Evolutionary conservation across 2,329 filamentous ascomycete genomes (phyloP), one percentile per base, ranked within the genome.

Genomic region (Pseudogymnoascus sp.): DNA sequence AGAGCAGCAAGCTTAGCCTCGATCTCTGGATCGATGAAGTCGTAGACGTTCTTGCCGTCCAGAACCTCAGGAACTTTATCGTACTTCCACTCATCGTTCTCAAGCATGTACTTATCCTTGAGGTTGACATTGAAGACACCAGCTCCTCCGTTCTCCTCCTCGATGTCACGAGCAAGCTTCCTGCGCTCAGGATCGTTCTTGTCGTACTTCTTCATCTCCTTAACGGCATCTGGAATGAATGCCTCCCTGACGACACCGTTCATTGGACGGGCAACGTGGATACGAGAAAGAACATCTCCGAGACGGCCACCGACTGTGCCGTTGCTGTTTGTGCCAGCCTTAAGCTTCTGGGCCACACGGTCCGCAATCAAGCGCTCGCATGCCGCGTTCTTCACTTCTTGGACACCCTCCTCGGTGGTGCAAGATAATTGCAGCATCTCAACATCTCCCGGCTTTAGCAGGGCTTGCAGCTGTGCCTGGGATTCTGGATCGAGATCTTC

Each of bases 1-100:
- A 99, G 82, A 62, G 91, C 91, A 60, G 88, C 87, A 59, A 99
- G 84, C 80, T 96, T 97, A 68, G 86, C 84, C 71, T 96, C 94
- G 73, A 99, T 99, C 62, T 99, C 95, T 1, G 93, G 92, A 71
- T 97, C 94, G 72, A 99, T 86, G 75, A 91, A 99, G 77, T 99
- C 94, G 78, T 93, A 94, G 63, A 99, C 90, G 75, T 99, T 99
- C 83, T 93, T 92, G 76, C 94, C 94, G 72, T 97, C 87, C 75
- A 92, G 89, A 58, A 97, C 82, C 77, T 99, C 94, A 33, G 94
- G 94, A 62, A 97, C 90, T 77, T 90, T 91, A 79, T 99, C 95
- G 74, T 96, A 85, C 76, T 96, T 96, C 94, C 94, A 97, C 63
- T 94, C 91, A 42, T 89, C 85, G 73, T 97, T 85, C 66, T 89